phyloP scores from a whole-genome alignment of 345 rosid genomes.

The Laguncularia racemosa region DNA sequence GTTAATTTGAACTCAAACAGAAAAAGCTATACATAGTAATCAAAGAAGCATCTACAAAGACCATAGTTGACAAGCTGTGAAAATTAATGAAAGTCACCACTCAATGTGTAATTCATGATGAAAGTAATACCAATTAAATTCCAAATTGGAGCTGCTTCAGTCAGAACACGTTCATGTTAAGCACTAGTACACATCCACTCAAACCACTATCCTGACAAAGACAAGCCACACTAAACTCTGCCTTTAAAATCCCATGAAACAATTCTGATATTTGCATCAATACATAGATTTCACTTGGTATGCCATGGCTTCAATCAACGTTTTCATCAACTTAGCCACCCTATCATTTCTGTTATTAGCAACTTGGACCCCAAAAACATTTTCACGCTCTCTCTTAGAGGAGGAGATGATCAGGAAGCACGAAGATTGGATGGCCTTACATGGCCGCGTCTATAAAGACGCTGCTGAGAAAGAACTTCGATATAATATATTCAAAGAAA shows the following conservation, averaged over 20 bases:
- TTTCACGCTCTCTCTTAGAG: slow-evolving; percentile 22
- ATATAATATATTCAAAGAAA: slow-evolving; percentile 30
- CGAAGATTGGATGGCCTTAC: slow-evolving; percentile 29
- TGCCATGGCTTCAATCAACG: slow-evolving; percentile 7
- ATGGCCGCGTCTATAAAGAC: slow-evolving; percentile 25
- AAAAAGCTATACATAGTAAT: too few relatives aligned
- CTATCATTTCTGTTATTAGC: slow-evolving; percentile 3
- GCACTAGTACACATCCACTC: neutral
- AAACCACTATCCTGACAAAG: too few relatives aligned
- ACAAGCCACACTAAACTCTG: too few relatives aligned
- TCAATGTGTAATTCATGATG: too few relatives aligned
- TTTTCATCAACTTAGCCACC: neutral
- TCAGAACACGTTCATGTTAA: neutral
- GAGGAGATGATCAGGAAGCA: slow-evolving; percentile 27
- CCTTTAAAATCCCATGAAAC: too few relatives aligned
- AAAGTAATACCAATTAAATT: too few relatives aligned
- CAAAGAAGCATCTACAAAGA: too few relatives aligned
- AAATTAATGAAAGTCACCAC: too few relatives aligned
- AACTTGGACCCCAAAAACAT: slow-evolving; percentile 5
- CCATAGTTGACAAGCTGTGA: too few relatives aligned
- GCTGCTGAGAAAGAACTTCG: slow-evolving; percentile 22
- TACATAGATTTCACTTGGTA: neutral
- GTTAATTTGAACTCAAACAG: too few relatives aligned
- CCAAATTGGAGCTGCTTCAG: too few relatives aligned
- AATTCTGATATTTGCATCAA: too few relatives aligned